A percentile compares a stretch with the other conserved stretches of the same genome.
These are phyloP conservation scores for Annulohypoxylon truncatum DNA, from an alignment of 2,329 filamentous ascomycete genomes.

Conservation along the genomic window DNA sequence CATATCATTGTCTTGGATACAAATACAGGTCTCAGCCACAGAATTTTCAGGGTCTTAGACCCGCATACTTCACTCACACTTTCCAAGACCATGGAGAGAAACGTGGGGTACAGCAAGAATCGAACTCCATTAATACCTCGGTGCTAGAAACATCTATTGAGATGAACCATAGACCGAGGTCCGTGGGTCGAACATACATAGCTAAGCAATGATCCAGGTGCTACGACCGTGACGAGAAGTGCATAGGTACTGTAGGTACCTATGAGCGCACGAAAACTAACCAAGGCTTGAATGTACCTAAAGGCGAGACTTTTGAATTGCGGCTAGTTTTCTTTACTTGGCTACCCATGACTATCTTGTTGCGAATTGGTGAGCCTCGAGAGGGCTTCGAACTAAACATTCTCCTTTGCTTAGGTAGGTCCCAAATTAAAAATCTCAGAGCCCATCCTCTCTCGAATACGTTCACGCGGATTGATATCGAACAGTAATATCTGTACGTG, in stretches of 20 bases:
- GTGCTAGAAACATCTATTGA: neutral
- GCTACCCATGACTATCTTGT: neutral
- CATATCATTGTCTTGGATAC: neutral
- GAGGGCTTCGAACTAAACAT: no score
- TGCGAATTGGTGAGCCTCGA: no score
- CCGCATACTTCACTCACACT: neutral
- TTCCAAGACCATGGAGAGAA: neutral
- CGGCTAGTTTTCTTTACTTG: neutral
- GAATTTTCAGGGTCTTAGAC: neutral
- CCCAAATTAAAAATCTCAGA: no score
- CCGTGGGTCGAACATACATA: neutral
- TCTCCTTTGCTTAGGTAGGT: no score
- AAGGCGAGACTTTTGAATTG: no score
- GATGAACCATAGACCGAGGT: neutral
- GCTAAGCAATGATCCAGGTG: neutral
- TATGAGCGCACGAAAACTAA: neutral
- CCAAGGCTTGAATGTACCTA: neutral
- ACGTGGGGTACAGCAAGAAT: neutral
- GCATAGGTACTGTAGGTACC: neutral
- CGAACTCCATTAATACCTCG: neutral
- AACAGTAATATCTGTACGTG: no score
- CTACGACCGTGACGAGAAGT: neutral
- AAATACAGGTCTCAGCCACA: neutral
- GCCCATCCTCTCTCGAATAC: no score
- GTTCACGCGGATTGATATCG: no score